Evolutionary conservation across 108 stramenopile species (phyloP).

Genomic region (Nannochloropsis oceanica): DNA sequence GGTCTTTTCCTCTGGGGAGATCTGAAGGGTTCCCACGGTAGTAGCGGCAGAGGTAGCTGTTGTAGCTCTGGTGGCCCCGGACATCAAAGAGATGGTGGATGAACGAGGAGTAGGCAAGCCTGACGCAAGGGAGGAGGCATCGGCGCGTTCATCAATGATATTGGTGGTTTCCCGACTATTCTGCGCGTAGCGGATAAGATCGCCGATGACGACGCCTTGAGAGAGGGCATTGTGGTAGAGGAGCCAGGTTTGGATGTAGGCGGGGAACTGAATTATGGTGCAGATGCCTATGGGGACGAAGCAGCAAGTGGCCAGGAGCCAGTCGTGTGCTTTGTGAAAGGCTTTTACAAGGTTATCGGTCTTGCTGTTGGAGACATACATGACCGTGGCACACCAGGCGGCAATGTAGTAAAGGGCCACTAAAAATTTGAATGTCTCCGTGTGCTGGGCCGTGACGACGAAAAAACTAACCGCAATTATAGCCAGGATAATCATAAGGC

Average conservation of each 20-base stretch:
- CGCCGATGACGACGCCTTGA: conserved; percentile 80
- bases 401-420: background rate
- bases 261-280: conserved; percentile 47
- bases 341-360: background rate
- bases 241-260: conserved; percentile 83
- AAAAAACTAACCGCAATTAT: background rate
- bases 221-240: conserved; percentile 93
- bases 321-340: background rate
- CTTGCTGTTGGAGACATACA: background rate
- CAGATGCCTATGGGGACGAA: conserved; percentile 1
- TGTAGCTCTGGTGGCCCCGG: too few species aligned
- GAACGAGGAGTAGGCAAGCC: background rate
- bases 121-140: conserved; percentile 6
- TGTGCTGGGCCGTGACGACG: background rate
- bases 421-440: background rate
- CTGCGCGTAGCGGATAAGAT: conserved; percentile 80
- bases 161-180: conserved; percentile 55
- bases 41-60: background rate
- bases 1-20: background rate
- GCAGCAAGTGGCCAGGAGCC: conserved; percentile 2
- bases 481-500: background rate
- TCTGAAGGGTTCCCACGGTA: background rate
- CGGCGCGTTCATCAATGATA: conserved; percentile 46
- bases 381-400: background rate
- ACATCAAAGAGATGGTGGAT: background rate